phyloP scores from a whole-genome alignment of 106 monocot genomes.

The Dendrobium chrysotoxum region DNA sequence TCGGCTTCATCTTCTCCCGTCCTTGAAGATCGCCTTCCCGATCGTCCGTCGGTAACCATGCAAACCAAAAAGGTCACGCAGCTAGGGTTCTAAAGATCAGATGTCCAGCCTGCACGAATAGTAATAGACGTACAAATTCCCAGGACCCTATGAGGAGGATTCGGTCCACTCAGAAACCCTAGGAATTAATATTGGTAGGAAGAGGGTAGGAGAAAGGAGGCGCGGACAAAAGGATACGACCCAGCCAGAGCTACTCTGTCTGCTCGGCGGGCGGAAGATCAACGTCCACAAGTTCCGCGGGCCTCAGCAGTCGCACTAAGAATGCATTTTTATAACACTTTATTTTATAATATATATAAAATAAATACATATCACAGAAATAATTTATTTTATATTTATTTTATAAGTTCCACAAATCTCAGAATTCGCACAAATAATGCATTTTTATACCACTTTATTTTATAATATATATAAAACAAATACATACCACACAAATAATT shows the following conservation, averaged over 20 bases:
- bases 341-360: too few relatives aligned
- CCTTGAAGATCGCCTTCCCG: neutral
- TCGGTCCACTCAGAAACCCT: slow-evolving; percentile 4
- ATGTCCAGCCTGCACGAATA: neutral
- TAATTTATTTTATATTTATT: too few relatives aligned
- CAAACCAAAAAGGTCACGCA: neutral
- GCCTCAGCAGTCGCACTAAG: neutral
- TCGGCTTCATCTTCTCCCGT: slow-evolving; percentile 23
- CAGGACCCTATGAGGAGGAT: neutral
- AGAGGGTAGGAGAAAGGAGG: neutral
- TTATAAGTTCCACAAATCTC: too few relatives aligned
- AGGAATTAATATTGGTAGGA: neutral
- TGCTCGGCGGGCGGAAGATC: neutral
- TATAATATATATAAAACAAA: too few relatives aligned
- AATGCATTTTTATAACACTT: too few relatives aligned
- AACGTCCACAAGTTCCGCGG: neutral
- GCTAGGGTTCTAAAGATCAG: neutral
- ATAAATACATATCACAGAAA: too few relatives aligned
- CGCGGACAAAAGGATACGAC: neutral
- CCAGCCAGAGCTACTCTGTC: neutral
- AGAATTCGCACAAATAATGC: too few relatives aligned
- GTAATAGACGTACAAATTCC: neutral
- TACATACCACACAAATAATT: too few relatives aligned
- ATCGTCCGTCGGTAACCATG: neutral
- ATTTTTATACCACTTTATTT: too few relatives aligned